Percentiles rank a stretch among this genome's conserved stretches.
phyloP scores from a whole-genome alignment of 306 rosid species.

The Dryas octopetala region DNA sequence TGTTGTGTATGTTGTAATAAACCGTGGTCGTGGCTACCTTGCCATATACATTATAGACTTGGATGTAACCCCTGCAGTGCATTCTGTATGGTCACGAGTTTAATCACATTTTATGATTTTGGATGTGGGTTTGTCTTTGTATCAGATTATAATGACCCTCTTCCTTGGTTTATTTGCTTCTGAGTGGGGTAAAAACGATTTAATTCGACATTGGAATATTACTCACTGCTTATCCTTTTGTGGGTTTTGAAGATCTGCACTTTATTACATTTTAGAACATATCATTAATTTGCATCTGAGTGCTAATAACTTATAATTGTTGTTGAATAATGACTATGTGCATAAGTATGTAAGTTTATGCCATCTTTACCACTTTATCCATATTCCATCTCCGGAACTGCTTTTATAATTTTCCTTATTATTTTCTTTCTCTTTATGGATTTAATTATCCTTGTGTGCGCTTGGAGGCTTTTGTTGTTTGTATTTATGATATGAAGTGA shows the following conservation, averaged over 20 bases:
- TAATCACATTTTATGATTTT: constrained; percentile 23
- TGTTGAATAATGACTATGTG: constrained; percentile 25
- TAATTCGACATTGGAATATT: constrained; percentile 24
- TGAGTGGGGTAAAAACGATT: constrained; percentile 29
- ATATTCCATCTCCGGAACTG: background rate
- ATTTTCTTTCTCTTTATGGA: background rate
- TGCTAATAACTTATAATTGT: background rate
- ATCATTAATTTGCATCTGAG: constrained; percentile 30
- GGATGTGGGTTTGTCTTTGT: constrained; percentile 9
- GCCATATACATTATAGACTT: background rate
- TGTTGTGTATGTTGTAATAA: constrained; percentile 26
- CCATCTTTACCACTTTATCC: constrained; percentile 3
- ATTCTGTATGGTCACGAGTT: constrained; percentile 11
- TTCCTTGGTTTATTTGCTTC: constrained; percentile 26
- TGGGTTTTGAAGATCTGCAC: constrained; percentile 33
- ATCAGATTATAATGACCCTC: constrained; percentile 7
- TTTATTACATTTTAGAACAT: constrained; percentile 20
- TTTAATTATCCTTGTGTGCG: background rate
- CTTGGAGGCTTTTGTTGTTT: background rate
- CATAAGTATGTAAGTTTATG: background rate
- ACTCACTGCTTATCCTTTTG: constrained; percentile 20
- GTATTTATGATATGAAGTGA: background rate
- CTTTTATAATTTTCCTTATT: background rate
- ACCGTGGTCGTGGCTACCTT: constrained; percentile 16
- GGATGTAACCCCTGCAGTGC: constrained; percentile 10